Conservation (phyloP, 2,329 filamentous ascomycete species). For the Scedosporium boydii region DNA sequence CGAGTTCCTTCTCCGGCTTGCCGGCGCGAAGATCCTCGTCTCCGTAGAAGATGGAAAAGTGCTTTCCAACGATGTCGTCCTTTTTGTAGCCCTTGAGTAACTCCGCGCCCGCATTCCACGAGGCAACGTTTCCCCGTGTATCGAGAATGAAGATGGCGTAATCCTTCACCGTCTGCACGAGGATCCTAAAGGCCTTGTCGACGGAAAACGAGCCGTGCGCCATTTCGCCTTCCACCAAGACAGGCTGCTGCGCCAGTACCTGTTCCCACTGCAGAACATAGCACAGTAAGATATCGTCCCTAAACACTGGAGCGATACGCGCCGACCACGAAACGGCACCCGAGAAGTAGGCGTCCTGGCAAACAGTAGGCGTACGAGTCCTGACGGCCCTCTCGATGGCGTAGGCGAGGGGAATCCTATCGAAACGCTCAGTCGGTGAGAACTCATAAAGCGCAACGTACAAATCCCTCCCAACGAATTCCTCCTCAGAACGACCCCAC, state of each 20-base stretch:
- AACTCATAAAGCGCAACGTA: constrained; percentile 17
- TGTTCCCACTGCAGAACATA: constrained; percentile 23
- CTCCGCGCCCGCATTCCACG: constrained; percentile 48
- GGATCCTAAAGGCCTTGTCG: constrained; percentile 48
- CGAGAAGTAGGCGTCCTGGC: constrained; percentile 11
- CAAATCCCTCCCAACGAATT: constrained; percentile 19
- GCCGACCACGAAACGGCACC: constrained; percentile 17
- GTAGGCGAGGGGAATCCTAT: constrained; percentile 16
- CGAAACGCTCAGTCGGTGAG: constrained; percentile 15
- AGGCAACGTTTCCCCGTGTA: constrained; percentile 41
- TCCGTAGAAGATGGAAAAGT: constrained; percentile 49
- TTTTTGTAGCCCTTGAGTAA: constrained; percentile 45
- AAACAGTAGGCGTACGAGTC: constrained; percentile 15
- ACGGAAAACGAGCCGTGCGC: constrained; percentile 24
- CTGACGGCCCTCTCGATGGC: constrained; percentile 20
- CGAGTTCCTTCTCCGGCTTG: constrained; percentile 43
- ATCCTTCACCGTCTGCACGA: constrained; percentile 51
- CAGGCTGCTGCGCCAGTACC: constrained; percentile 8
- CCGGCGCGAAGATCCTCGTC: constrained; percentile 35
- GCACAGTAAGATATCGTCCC: constrained; percentile 17
- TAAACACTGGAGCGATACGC: constrained; percentile 22
- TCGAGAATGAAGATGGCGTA: constrained; percentile 56
- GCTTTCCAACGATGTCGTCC: constrained; percentile 45
- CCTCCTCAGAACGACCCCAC: constrained; percentile 16
- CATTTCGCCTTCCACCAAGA: constrained; percentile 11